Evolutionary conservation across 1,284 basidiomycete species (phyloP).

Genomic region (Ceratobasidium sp.): DNA sequence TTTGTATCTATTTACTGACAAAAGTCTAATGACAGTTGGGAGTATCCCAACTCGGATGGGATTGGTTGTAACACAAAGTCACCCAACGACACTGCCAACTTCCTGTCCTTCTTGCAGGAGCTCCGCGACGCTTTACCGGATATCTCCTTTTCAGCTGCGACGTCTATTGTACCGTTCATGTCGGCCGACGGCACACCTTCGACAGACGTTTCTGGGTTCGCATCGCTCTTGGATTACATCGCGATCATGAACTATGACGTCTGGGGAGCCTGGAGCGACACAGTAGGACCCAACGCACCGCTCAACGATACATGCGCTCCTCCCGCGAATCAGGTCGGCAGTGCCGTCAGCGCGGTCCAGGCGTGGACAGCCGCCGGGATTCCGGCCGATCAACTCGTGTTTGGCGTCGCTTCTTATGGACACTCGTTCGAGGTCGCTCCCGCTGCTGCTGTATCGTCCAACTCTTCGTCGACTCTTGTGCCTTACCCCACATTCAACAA

Average conservation of each 20-base stretch:
- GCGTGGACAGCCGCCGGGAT: slow-evolving; percentile 58
- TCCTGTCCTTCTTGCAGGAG: slow-evolving; percentile 54
- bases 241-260: slow-evolving; percentile 63
- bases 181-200: slow-evolving; percentile 52
- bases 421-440: slow-evolving; percentile 10
- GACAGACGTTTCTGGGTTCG: slow-evolving; percentile 55
- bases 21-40: slow-evolving; percentile 53
- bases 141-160: slow-evolving; percentile 55
- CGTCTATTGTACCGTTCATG: slow-evolving; percentile 56
- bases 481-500: slow-evolving; percentile 61
- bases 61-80: slow-evolving; percentile 52
- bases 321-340: slow-evolving; percentile 46
- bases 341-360: slow-evolving; percentile 50
- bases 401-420: slow-evolving; percentile 55
- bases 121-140: slow-evolving; percentile 53
- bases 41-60: slow-evolving; percentile 55
- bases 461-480: background rate
- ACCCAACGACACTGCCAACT: slow-evolving; percentile 53
- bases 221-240: slow-evolving; percentile 57
- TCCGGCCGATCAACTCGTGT: slow-evolving; percentile 57
- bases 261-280: slow-evolving; percentile 52
- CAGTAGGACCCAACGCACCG: slow-evolving; percentile 60
- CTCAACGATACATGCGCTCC: slow-evolving; percentile 54
- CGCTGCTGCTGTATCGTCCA: slow-evolving; percentile 11
- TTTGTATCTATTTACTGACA: background rate